Evolutionary conservation across 495 filamentous ascomycete species (phyloP).

Genomic region (Penicillium subrubescens): DNA sequence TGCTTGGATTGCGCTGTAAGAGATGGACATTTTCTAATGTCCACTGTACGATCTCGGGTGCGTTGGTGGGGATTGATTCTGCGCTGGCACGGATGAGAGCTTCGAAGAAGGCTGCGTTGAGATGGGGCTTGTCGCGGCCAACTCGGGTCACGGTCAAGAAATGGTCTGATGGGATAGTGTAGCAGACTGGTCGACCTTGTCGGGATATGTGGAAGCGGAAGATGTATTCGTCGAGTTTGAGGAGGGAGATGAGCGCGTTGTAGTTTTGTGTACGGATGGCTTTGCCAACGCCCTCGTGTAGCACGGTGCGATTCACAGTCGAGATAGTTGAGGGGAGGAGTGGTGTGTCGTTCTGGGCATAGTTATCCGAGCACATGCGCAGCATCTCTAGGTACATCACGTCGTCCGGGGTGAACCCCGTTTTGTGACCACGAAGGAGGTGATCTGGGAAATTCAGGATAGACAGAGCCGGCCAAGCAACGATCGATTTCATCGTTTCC

Average conservation of each 20-base stretch:
- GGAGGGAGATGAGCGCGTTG: constrained; percentile 34
- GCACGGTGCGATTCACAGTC: constrained; percentile 25
- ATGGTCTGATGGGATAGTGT: constrained; percentile 33
- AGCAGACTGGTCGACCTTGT: constrained; percentile 7
- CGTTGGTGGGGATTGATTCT: constrained; percentile 41
- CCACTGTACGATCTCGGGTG: constrained; percentile 40
- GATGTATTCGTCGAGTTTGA: constrained; percentile 45
- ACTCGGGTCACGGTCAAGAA: constrained; percentile 32
- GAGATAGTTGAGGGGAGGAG: background rate
- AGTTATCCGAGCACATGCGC: constrained; percentile 34
- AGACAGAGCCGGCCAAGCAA: constrained; percentile 18
- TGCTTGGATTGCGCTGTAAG: background rate
- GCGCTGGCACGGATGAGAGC: constrained; percentile 42
- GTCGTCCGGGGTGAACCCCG: constrained; percentile 20
- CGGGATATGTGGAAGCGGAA: constrained; percentile 22
- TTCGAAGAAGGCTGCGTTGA: constrained; percentile 33
- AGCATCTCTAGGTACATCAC: constrained; percentile 38
- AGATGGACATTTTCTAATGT: constrained; percentile 27
- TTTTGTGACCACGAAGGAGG: constrained; percentile 29
- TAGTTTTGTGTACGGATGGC: constrained; percentile 35
- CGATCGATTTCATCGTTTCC: background rate
- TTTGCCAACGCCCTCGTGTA: constrained; percentile 40
- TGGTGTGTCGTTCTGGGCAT: background rate
- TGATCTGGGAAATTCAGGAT: constrained; percentile 29
- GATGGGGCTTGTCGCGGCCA: constrained; percentile 21